Percentiles rank a stretch among this genome's conserved stretches.
Conservation (phyloP, 805 yeast genomes). For the Yarrowia alimentaria region DNA sequence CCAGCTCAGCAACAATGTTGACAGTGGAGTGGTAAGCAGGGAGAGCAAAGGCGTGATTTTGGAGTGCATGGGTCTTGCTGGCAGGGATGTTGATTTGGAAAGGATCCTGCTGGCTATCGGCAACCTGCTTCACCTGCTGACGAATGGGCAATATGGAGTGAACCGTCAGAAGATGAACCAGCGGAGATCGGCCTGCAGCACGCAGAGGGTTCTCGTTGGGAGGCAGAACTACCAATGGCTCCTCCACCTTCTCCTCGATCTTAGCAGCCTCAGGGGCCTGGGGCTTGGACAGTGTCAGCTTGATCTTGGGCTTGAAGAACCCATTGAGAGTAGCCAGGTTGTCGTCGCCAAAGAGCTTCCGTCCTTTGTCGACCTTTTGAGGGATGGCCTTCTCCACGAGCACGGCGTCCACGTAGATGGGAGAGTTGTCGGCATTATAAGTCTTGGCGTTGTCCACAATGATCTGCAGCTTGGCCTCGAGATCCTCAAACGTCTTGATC, state of each 20-base stretch:
- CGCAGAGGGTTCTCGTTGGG: slow-evolving; percentile 31
- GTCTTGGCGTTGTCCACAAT: slow-evolving; percentile 77
- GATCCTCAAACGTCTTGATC: slow-evolving; percentile 56
- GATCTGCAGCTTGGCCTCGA: slow-evolving; percentile 55
- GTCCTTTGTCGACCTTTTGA: slow-evolving; percentile 41
- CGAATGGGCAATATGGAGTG: slow-evolving; percentile 42
- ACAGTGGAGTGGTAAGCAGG: slow-evolving; percentile 51
- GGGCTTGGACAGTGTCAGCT: slow-evolving; percentile 10
- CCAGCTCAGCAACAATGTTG: slow-evolving; percentile 46
- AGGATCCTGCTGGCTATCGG: slow-evolving; percentile 34
- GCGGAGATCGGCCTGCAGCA: slow-evolving; percentile 33
- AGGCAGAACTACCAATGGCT: slow-evolving; percentile 33
- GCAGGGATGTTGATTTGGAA: slow-evolving; percentile 43
- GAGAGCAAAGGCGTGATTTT: slow-evolving; percentile 47
- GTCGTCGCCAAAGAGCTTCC: slow-evolving; percentile 30
- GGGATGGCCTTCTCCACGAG: slow-evolving; percentile 49
- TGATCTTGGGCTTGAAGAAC: slow-evolving; percentile 30
- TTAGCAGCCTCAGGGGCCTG: background rate
- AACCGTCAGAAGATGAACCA: slow-evolving; percentile 38
- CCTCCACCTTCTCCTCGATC: slow-evolving; percentile 28
- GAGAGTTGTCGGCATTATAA: slow-evolving; percentile 72
- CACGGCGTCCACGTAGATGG: slow-evolving; percentile 68
- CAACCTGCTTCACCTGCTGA: slow-evolving; percentile 36
- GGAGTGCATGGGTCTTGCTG: slow-evolving; percentile 41
- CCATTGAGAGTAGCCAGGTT: slow-evolving; percentile 30